Evolutionary conservation across 2,329 filamentous ascomycete species (phyloP).

Genomic region (Penicillium crustosum): DNA sequence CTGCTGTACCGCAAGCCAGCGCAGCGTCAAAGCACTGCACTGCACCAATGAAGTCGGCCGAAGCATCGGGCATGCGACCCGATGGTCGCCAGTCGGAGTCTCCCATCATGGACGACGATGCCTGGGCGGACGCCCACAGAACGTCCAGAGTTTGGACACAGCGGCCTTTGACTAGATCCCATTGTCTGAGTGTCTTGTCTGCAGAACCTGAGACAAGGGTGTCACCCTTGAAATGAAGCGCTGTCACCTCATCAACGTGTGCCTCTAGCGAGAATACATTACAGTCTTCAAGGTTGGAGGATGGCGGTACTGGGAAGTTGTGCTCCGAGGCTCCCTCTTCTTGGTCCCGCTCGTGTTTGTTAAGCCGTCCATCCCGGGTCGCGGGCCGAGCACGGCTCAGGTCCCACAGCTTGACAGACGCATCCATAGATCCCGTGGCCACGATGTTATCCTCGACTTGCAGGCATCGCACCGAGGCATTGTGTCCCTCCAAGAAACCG

Average conservation of each 20-base stretch:
- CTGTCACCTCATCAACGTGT: slow-evolving; percentile 92
- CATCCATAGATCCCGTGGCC: slow-evolving; percentile 91
- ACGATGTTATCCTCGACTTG: slow-evolving; percentile 96
- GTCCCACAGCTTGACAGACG: slow-evolving; percentile 93
- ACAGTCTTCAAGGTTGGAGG: slow-evolving; percentile 84
- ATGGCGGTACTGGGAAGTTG: slow-evolving; percentile 65
- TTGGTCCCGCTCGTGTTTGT: slow-evolving; percentile 49
- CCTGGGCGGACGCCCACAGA: slow-evolving; percentile 94
- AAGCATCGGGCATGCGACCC: slow-evolving; percentile 61
- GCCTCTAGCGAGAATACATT: slow-evolving; percentile 83
- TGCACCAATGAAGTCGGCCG: slow-evolving; percentile 90
- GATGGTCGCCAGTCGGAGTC: slow-evolving; percentile 69
- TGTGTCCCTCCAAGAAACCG: slow-evolving; percentile 86
- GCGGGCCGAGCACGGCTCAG: slow-evolving; percentile 84
- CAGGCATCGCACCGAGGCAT: slow-evolving; percentile 85
- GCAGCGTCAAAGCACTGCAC: slow-evolving; percentile 95
- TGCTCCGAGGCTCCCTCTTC: slow-evolving; percentile 40
- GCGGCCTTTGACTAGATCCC: slow-evolving; percentile 95
- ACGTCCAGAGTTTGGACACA: slow-evolving; percentile 97
- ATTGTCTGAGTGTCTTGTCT: slow-evolving; percentile 95
- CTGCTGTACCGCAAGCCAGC: slow-evolving; percentile 91
- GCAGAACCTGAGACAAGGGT: slow-evolving; percentile 92
- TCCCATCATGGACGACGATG: slow-evolving; percentile 66
- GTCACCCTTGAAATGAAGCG: slow-evolving; percentile 84
- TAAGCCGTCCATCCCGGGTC: slow-evolving; percentile 58